Base-by-base conservation (phyloP, 305 asterid species). In the Euphrasia arctica region DNA sequence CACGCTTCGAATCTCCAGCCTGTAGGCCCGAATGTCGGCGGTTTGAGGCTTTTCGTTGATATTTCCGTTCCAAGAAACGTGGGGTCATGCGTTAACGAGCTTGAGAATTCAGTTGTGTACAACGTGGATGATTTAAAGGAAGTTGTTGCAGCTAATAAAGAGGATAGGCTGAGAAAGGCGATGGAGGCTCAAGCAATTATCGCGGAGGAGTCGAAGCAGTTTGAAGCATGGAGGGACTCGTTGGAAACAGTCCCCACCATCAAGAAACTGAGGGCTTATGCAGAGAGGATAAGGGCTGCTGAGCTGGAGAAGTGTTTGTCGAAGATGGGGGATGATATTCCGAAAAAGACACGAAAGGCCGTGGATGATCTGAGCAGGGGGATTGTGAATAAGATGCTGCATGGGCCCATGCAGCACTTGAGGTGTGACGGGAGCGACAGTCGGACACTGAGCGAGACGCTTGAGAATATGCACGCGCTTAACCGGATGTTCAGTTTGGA, bases 171-270 rank as follows among this genome's bases (percentile, higher is more conserved):
- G 14, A 82, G 95, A 18, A 93, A 93, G 78, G 96, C 97, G 25
- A 82, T 78, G 95, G 99, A 93, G 79, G 99, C 99, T 48, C 96
- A 83, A 54, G 79, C 81, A 22, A 88, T 93, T n/a, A 93, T 93
- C 5, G 49, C 77, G 0, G 99, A 93, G 75, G 99, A 93, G 78
- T 83, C 91, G 0, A 82, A 80, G 47, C 91, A 83, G 59, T 93
- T 93, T 71, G 99, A 82, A 82, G 97, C 99, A 0, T 93, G 99
- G 99, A 75, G 91, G 34, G 99, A 93, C 67, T 93, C 99, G 1
- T 63, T 93, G 11, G 96, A 88, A 66, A 90, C 99, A 1, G 96
- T 93, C 65, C 97, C 99, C 3, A 93, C 99, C 6, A 93, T 93
- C 76, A 93, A 90, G 88, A 93, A 93, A 72, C 72, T 93, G 78